Evolutionary conservation across 768 basidiomycete genomes (phyloP).

Genomic region (Serendipita sp.): DNA sequence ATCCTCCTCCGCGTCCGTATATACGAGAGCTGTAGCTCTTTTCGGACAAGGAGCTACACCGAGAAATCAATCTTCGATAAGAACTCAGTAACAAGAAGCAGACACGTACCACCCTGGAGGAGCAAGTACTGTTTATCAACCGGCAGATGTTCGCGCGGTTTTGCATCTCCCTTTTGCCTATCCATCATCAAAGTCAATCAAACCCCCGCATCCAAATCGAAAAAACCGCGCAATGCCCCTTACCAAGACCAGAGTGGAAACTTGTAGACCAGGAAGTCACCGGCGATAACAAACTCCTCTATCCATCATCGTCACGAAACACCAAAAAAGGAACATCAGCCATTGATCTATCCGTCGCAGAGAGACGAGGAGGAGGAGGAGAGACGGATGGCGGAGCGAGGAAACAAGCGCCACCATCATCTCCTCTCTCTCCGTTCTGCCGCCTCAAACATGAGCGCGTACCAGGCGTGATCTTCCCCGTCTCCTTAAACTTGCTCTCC

Average conservation of each 20-base stretch:
- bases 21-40: slow-evolving; percentile 78
- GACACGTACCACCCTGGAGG: slow-evolving; percentile 47
- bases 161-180: slow-evolving; percentile 89
- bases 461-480: slow-evolving; percentile 92
- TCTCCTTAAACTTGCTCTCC: slow-evolving; percentile 98
- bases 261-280: slow-evolving; percentile 94
- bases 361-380: not conserved
- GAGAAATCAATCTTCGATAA: not conserved
- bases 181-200: slow-evolving; percentile 7
- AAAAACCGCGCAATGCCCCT: no score
- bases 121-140: slow-evolving; percentile 92
- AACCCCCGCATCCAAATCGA: not conserved
- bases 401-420: no score
- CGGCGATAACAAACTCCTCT: slow-evolving; percentile 98
- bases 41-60: slow-evolving; percentile 76
- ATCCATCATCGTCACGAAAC: slow-evolving; percentile 4
- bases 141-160: slow-evolving; percentile 84
- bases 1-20: slow-evolving; percentile 93
- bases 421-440: not conserved
- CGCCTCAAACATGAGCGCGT: slow-evolving; percentile 13
- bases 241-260: slow-evolving; percentile 97
- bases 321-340: slow-evolving; percentile 9
- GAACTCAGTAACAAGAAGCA: not conserved
- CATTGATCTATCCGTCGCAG: slow-evolving; percentile 9
- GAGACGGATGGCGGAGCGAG: not conserved